A percentile compares a stretch with the other conserved stretches of the same genome.
phyloP scores from a whole-genome alignment of 352 stramenopile species.

The Pythium aristosporum region DNA sequence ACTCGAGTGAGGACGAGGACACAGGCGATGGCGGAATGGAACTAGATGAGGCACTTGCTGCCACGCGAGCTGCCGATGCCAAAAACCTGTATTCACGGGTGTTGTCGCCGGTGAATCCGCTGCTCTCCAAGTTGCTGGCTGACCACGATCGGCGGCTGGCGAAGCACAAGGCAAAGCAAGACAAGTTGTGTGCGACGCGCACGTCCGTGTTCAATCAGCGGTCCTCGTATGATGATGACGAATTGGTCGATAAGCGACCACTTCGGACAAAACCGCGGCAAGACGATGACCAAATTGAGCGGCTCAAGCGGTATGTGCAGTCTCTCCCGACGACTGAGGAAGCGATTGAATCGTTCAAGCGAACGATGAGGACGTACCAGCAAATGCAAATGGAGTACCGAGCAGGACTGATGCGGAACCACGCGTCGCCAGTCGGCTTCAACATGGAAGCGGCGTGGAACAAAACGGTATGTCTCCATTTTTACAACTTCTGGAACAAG shows the following conservation, averaged over 20 bases:
- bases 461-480: constrained; percentile 30
- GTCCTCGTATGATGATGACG: not conserved
- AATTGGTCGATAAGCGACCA: not conserved
- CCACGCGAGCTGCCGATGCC: not conserved
- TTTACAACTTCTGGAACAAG: not conserved
- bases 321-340: constrained; percentile 45
- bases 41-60: not conserved
- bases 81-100: not conserved
- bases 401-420: constrained; percentile 29
- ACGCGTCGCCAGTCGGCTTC: constrained; percentile 48
- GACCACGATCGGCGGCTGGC: constrained; percentile 5
- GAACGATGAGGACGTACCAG: constrained; percentile 45
- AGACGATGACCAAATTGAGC: constrained; percentile 43
- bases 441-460: constrained; percentile 62
- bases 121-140: constrained; percentile 8
- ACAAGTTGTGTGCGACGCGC: constrained; percentile 4
- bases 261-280: not conserved
- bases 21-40: not conserved
- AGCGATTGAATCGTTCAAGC: constrained; percentile 42
- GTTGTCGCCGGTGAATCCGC: constrained; percentile 1
- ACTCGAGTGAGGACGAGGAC: constrained; percentile 1
- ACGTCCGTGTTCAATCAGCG: constrained; percentile 20
- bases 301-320: constrained; percentile 39
- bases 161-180: constrained; percentile 9
- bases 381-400: constrained; percentile 38